phyloP scores from a whole-genome alignment of 2,329 filamentous ascomycete species.

The Epicoccum sorghinum region DNA sequence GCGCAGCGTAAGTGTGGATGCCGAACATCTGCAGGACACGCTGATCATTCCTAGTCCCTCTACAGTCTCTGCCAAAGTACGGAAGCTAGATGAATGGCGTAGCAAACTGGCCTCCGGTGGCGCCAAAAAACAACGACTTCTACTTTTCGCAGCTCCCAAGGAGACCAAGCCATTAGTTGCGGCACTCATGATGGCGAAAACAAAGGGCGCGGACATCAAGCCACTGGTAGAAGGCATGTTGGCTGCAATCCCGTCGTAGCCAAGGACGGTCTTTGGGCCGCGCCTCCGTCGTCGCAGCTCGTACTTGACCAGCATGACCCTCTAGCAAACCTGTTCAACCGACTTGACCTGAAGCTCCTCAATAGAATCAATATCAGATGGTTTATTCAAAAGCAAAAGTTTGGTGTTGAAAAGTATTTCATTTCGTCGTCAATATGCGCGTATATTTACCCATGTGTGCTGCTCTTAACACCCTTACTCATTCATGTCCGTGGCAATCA shows the following conservation, averaged over 20 bases:
- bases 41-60: conserved; percentile 6
- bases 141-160: conserved; percentile 14
- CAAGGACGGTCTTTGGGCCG: neutral
- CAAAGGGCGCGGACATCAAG: conserved; percentile 31
- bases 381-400: too few relatives aligned
- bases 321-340: too few relatives aligned
- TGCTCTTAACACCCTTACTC: neutral
- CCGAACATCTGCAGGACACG: neutral
- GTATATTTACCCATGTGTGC: too few relatives aligned
- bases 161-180: conserved; percentile 24
- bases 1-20: neutral
- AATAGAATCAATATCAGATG: too few relatives aligned
- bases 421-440: too few relatives aligned
- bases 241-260: conserved; percentile 9
- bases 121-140: conserved; percentile 12
- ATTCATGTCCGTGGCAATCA: neutral
- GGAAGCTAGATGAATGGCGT: conserved; percentile 23
- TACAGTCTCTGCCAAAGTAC: conserved; percentile 7
- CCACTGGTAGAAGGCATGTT: conserved; percentile 21
- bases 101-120: conserved; percentile 14
- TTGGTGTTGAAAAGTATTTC: too few relatives aligned
- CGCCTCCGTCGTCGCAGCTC: neutral
- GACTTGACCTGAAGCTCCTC: too few relatives aligned
- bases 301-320: neutral
- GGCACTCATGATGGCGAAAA: conserved; percentile 30